Evolutionary conservation across 1,139 yeast genomes (phyloP).

Genomic region (Geotrichum citri-aurantii): DNA sequence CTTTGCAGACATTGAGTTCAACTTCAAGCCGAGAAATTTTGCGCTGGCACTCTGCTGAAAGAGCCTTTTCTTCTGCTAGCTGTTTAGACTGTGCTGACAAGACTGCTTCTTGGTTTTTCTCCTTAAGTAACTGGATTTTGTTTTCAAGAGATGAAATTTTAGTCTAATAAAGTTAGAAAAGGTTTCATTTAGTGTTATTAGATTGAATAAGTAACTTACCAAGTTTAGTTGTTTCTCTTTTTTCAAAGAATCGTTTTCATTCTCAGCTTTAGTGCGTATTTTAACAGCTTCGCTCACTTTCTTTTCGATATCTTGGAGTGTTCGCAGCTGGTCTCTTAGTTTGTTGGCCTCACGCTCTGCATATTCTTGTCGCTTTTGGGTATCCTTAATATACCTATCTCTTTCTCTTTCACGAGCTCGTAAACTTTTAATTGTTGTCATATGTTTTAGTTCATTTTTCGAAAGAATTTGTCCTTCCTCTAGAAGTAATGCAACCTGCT

Average conservation of each 20-base stretch:
- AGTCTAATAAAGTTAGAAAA: slow-evolving; percentile 6
- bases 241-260: slow-evolving; percentile 24
- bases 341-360: slow-evolving; percentile 24
- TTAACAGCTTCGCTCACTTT: slow-evolving; percentile 21
- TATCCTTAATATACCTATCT: slow-evolving; percentile 25
- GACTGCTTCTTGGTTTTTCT: slow-evolving; percentile 26
- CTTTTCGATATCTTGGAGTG: slow-evolving; percentile 21
- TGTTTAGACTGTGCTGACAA: slow-evolving; percentile 25
- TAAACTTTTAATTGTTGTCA: slow-evolving; percentile 60
- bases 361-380: slow-evolving; percentile 23
- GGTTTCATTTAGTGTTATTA: background rate
- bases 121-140: slow-evolving; percentile 23
- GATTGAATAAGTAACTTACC: slow-evolving; percentile 3
- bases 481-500: slow-evolving; percentile 51
- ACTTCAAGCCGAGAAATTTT: slow-evolving; percentile 21
- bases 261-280: slow-evolving; percentile 22
- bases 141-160: slow-evolving; percentile 22
- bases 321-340: slow-evolving; percentile 22
- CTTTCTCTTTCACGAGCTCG: slow-evolving; percentile 44
- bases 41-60: slow-evolving; percentile 18
- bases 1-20: slow-evolving; percentile 20
- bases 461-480: slow-evolving; percentile 79
- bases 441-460: slow-evolving; percentile 63
- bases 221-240: slow-evolving; percentile 19
- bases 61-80: slow-evolving; percentile 20